Evolutionary conservation across 352 stramenopile genomes (phyloP), one percentile per base, ranked within the genome.

Genomic region (Pythium apleroticum): DNA sequence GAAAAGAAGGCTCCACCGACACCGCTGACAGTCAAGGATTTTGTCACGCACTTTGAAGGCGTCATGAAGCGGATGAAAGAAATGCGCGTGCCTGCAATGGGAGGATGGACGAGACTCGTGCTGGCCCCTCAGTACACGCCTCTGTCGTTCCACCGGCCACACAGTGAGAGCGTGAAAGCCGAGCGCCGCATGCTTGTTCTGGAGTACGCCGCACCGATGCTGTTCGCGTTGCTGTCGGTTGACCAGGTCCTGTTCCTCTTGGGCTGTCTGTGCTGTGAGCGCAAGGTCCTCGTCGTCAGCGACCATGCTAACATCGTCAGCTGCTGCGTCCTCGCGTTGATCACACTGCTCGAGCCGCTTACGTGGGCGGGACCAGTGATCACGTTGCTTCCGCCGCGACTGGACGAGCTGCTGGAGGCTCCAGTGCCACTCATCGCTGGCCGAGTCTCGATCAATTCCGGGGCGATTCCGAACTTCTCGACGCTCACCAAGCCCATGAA

Each of bases 231-330:
- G 35, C 77, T 94, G 3, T 89, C 83, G 1, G 73, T 94, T 11
- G 86, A 94, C 49, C 86, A 92, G 59, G 79, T 94, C 28, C 69
- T 92, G 0, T 90, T 94, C 25, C 71, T 94, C 14, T 65, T 92
- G 12, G 84, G 86, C 0, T 91, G 78, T 57, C 48, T 94, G 6
- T 92, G 86, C 63, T 91, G 80, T 17, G 86, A 94, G 59, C 71
- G 75, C 31, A 92, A 91, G 68, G 78, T 94, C 10, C 73, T 94
- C 41, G 72, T 94, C 17, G 80, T 92, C 6, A 91, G 81, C 3
- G 74, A 88, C 56, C 80, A 94, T 52, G 84, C 88, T 28, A 89
- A 90, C 58, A 75, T 85, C 24, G 81, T 92, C 1, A 94, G 81
- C 46, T 85, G 77, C 1, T 94, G 86, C 48, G 81, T 94, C 3